Base-by-base conservation (phyloP, 768 basidiomycete species). In the Paxillus rubicundulus region DNA sequence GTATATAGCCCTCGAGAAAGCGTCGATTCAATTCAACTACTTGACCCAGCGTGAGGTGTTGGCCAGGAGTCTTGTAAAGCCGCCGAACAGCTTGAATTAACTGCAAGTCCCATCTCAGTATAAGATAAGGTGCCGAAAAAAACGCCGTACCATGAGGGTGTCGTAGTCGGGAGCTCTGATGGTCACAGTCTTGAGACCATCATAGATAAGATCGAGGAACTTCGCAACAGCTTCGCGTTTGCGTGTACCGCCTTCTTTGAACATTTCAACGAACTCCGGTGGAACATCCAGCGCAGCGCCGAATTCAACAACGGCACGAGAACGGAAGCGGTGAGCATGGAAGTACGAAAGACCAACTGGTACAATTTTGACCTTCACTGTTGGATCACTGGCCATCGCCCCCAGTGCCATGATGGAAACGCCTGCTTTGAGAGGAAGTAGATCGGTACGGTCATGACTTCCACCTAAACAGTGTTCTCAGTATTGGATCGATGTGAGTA, bases 321-420 rank as follows among this genome's bases (percentile, higher is more conserved):
- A 97, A 32, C 97, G 87, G 77, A 98, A 99, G 56, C 87, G 86
- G 73, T 86, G 82, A 1, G 85, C 81, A 67, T 87, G 86, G 67
- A 87, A 87, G 61, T 87, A 87, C 32, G 82, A 84, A 24, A 87
- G 63, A 63, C 88, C 82, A 67, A 93, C 85, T 66, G 94, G 84
- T 66, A 95, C 94, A 56, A 99, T 92, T 69, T 92, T 90, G 65
- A 99, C 93, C 57, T 85, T 82, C 33, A 95, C 77, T 52, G 75
- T 82, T 5, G 93, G 86, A 66, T 98, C 83, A 55, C 89, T 88
- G 9, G 91, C 91, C 92, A 98, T 96, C 5, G 97, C 95, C 21
- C 97, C 97, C 9, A 99, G 79, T 20, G 97, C 95, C 95, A 99
- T 98, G 61, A 98, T 82, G 2, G 94, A 89, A 33, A 98, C 95